A percentile compares a stretch with the other conserved stretches of the same genome.
These are phyloP conservation scores for Sugiyamaella smithiae DNA, from an alignment of 805 yeast genomes.

Conservation along the genomic window DNA sequence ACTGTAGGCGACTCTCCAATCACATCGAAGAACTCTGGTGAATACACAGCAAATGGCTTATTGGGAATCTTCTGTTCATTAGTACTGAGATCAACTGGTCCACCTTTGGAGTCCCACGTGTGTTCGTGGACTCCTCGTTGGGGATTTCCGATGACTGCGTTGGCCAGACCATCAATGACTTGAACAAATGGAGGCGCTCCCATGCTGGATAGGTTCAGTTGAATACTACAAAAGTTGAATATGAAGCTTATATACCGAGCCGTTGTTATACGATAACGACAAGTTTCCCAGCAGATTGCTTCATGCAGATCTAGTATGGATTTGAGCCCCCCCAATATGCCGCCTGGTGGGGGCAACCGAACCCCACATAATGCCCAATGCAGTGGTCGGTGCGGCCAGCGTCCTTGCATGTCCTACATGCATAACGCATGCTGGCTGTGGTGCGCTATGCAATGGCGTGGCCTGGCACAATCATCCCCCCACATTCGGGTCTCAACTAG, in stretches of 20 bases:
- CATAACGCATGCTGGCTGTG: too few relatives aligned
- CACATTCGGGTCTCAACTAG: neutral
- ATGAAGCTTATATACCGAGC: too few relatives aligned
- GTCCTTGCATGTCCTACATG: too few relatives aligned
- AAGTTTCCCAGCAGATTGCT: too few relatives aligned
- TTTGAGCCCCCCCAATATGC: conserved; percentile 1
- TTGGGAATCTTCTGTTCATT: neutral
- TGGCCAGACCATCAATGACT: conserved; percentile 2
- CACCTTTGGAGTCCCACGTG: neutral
- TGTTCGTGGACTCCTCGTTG: conserved; percentile 1
- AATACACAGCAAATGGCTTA: conserved; percentile 22
- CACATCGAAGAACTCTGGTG: conserved; percentile 19
- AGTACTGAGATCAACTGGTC: neutral
- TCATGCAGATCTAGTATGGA: too few relatives aligned
- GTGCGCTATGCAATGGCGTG: too few relatives aligned
- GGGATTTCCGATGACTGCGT: conserved; percentile 4
- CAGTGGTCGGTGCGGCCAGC: too few relatives aligned
- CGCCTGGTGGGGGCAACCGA: neutral
- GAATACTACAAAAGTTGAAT: neutral
- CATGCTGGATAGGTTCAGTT: too few relatives aligned
- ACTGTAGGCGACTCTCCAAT: conserved; percentile 21
- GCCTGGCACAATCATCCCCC: too few relatives aligned
- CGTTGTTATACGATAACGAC: too few relatives aligned
- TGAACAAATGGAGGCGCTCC: neutral
- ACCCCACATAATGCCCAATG: too few relatives aligned